A percentile compares a stretch with the other conserved stretches of the same genome.
Conservation (phyloP, 345 rosid species). For the Dovyalis caffra region DNA sequence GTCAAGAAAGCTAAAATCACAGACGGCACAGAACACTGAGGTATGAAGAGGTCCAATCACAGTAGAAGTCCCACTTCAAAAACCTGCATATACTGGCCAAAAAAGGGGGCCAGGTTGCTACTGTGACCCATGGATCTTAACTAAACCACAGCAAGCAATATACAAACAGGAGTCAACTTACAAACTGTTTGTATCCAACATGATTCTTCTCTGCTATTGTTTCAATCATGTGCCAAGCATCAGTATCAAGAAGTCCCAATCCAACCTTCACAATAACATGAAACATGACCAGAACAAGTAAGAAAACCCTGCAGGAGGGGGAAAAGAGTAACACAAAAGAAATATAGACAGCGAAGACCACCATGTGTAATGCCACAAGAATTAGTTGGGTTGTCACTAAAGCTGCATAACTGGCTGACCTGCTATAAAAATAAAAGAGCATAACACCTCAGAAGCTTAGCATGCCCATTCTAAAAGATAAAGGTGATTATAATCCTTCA, state of each 20-base stretch:
- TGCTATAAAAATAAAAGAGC: slow-evolving; percentile 19
- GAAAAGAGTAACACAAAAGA: slow-evolving; percentile 17
- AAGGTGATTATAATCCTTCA: not conserved
- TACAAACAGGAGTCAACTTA: slow-evolving; percentile 37
- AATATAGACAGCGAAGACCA: slow-evolving; percentile 24
- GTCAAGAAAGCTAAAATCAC: not conserved
- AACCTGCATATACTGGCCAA: not conserved
- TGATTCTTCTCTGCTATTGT: slow-evolving; percentile 87
- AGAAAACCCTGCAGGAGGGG: not conserved
- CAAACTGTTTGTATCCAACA: slow-evolving; percentile 79
- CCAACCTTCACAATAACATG: slow-evolving; percentile 62
- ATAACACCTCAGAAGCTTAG: slow-evolving; percentile 5
- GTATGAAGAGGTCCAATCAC: not conserved
- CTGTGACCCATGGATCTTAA: not conserved
- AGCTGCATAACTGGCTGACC: slow-evolving; percentile 84
- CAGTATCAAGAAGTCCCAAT: slow-evolving; percentile 87
- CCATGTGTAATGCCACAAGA: slow-evolving; percentile 93
- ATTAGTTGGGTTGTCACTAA: slow-evolving; percentile 79
- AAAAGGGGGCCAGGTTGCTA: not conserved
- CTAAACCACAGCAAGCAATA: slow-evolving; percentile 4
- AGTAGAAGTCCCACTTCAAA: not conserved
- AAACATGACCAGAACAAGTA: slow-evolving; percentile 5
- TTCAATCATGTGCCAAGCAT: slow-evolving; percentile 93
- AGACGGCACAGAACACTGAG: not conserved
- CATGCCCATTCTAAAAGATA: not conserved